phyloP scores from a whole-genome alignment of 2,329 filamentous ascomycete species.

The Neofusicoccum ribis region DNA sequence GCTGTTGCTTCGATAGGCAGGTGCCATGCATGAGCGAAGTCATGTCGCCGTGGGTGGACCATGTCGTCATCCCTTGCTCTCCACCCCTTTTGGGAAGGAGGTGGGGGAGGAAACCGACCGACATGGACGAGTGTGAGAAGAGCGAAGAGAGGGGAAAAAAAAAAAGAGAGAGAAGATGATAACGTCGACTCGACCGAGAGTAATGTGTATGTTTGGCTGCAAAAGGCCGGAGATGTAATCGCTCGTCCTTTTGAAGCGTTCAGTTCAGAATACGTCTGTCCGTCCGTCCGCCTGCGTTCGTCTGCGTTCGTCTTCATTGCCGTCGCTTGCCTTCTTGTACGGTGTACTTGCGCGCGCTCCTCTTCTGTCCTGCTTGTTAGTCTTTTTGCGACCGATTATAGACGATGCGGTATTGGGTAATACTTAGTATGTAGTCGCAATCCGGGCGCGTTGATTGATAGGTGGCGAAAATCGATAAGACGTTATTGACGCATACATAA shows the following conservation, averaged over 20 bases:
- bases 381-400: not conserved
- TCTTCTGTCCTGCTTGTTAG: not conserved
- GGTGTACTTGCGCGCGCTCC: not conserved
- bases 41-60: not conserved
- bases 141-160: not conserved
- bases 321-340: not conserved
- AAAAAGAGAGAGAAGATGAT: not conserved
- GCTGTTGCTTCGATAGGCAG: not conserved
- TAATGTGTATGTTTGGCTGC: slow-evolving; percentile 5
- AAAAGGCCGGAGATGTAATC: not conserved
- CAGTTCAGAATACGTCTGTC: not conserved
- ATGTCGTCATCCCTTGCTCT: not conserved
- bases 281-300: not conserved
- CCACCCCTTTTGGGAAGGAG: not conserved
- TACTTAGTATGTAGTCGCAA: not conserved
- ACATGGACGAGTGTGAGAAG: not conserved
- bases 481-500: too few relatives aligned
- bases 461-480: not conserved
- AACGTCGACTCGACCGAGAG: not conserved
- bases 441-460: not conserved
- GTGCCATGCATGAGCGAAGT: not conserved
- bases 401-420: not conserved
- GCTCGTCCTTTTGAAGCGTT: not conserved
- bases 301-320: not conserved
- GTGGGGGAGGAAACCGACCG: too few relatives aligned